phyloP scores from a whole-genome alignment of 108 stramenopile species.

The Conticribra weissflogii region DNA sequence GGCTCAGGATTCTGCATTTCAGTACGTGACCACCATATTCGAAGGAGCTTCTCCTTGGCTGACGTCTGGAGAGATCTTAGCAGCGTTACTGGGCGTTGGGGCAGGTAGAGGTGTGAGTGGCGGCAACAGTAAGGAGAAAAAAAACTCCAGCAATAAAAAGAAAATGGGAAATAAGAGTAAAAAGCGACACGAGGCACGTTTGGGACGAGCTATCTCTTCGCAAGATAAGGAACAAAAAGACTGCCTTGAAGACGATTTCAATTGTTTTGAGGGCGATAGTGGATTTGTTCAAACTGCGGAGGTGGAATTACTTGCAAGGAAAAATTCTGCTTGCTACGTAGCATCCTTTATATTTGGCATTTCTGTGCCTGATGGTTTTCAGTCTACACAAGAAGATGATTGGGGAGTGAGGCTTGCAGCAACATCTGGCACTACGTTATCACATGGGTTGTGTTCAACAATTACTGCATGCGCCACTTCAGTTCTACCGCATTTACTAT shows the following conservation, averaged over 20 bases:
- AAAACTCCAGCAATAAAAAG: constrained; percentile 56
- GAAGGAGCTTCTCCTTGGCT: constrained; percentile 63
- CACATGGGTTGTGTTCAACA: constrained; percentile 53
- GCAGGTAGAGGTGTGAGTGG: constrained; percentile 15
- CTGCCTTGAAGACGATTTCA: neutral
- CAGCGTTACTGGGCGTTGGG: constrained; percentile 55
- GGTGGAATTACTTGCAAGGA: constrained; percentile 62
- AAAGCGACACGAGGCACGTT: constrained; percentile 62
- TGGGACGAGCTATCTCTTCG: constrained; percentile 48
- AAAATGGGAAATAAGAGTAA: constrained; percentile 69
- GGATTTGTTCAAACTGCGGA: constrained; percentile 34
- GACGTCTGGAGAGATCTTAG: constrained; percentile 66
- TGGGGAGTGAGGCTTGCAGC: constrained; percentile 35
- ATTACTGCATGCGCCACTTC: constrained; percentile 57
- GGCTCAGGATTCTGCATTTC: constrained; percentile 46
- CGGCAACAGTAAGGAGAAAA: constrained; percentile 19
- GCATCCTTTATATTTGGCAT: constrained; percentile 49
- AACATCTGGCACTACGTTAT: constrained; percentile 24
- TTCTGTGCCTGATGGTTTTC: constrained; percentile 19
- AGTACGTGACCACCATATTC: constrained; percentile 72
- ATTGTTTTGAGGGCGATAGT: constrained; percentile 11
- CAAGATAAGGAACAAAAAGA: neutral
- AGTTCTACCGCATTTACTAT: constrained; percentile 67
- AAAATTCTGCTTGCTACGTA: constrained; percentile 61
- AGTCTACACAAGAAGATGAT: neutral